Evolutionary conservation across 441 rosid genomes (phyloP), one percentile per base, ranked within the genome.

Genomic region (Geranium incanum): DNA sequence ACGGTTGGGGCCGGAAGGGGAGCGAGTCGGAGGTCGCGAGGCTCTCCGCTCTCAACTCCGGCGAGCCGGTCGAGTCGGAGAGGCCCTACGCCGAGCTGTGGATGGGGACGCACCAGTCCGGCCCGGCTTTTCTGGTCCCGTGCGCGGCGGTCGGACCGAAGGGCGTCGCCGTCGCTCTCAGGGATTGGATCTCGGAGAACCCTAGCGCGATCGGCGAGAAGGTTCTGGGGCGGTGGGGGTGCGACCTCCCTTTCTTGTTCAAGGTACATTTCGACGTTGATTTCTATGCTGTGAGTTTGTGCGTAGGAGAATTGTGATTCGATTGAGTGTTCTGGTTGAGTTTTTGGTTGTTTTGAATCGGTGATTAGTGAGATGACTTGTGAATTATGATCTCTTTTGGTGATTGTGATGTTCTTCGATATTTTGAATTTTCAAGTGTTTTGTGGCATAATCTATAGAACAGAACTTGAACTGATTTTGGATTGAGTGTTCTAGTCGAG

Each of bases 61-160:
- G 87, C 60, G 38, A 70, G 1, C 70, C 55, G 13, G 62, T 83
- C n/a, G 86, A 83, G 0, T 36, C 64, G 5, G 80, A 67, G 28
- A 78, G 60, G 86, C 91, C 90, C 4, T 83, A 88, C 70, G 98
- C 98, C 0, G 95, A 89, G 76, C 71, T 87, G 36, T 89, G 95
- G 95, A 86, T 89, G 87, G 95, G 95, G 18, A 83, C 90, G 70
- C 86, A 87, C 72, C 87, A 75, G 67, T 92, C 99, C 0, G 98
- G 91, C 0, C 97, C 96, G 11, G 88, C 95, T 50, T 86, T 84
- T 75, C 75, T 87, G 66, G 81, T 70, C 41, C 74, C n/a, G n/a
- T n/a, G n/a, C n/a, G n/a, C 69, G 0, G 13, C 38, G 37, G 75
- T 66, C 9, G 37, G 12, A 43, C 52, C 13, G 9, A 6, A 43